Evolutionary conservation across 768 basidiomycete genomes (phyloP).

Genomic region (Boletus edulis): DNA sequence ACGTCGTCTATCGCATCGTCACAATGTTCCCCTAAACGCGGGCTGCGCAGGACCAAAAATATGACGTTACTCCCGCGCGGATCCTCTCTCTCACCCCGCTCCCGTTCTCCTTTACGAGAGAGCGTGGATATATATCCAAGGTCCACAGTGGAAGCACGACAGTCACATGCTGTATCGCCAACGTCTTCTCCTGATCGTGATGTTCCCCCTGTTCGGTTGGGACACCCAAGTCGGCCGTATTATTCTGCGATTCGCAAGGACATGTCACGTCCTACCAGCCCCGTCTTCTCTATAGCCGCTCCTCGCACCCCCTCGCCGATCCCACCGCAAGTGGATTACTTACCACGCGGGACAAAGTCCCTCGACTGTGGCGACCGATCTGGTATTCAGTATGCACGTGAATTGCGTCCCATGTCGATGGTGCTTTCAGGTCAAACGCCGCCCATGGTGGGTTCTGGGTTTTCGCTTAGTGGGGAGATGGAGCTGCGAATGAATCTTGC

Average conservation of each 20-base stretch:
- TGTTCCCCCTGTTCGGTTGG: constrained; percentile 37
- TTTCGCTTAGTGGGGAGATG: constrained; percentile 59
- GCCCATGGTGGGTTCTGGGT: constrained; percentile 34
- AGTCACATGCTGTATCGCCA: constrained; percentile 19
- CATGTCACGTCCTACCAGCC: constrained; percentile 41
- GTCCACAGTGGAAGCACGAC: constrained; percentile 18
- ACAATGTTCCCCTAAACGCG: constrained; percentile 29
- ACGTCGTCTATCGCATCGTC: constrained; percentile 25
- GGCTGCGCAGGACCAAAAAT: constrained; percentile 40
- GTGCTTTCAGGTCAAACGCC: constrained; percentile 20
- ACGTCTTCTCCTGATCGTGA: constrained; percentile 22
- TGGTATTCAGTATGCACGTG: constrained; percentile 12
- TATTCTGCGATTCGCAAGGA: constrained; percentile 53
- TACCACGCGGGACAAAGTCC: constrained; percentile 32
- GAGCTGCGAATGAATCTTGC: constrained; percentile 58
- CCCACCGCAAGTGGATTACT: constrained; percentile 21
- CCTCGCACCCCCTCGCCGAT: constrained; percentile 29
- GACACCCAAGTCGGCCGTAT: constrained; percentile 52
- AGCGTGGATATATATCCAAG: constrained; percentile 17
- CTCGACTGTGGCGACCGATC: constrained; percentile 28
- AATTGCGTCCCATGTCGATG: constrained; percentile 31
- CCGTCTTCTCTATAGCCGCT: constrained; percentile 24
- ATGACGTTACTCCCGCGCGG: constrained; percentile 31
- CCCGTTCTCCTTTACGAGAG: constrained; percentile 22
- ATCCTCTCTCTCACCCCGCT: constrained; percentile 22